Percentiles rank a stretch among this genome's conserved stretches.
Conservation (phyloP, 2,329 filamentous ascomycete genomes). For the Leptographium radiaticola region DNA sequence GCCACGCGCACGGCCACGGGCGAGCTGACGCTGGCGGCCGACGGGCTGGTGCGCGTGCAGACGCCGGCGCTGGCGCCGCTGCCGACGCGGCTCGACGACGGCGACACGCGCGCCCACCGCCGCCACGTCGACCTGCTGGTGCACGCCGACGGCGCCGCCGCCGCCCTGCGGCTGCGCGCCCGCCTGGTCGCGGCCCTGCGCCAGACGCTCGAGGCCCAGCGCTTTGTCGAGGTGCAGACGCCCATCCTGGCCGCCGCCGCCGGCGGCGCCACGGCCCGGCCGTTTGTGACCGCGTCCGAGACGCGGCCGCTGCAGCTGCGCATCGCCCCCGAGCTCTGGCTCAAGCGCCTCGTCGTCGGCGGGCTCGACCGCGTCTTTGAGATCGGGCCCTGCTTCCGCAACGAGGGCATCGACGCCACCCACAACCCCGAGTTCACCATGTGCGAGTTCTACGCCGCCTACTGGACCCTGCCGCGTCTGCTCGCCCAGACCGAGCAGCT, state of each 20-base stretch:
- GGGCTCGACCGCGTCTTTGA: constrained; percentile 85
- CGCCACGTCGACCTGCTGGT: constrained; percentile 82
- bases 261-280: constrained; percentile 76
- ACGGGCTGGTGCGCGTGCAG: constrained; percentile 55
- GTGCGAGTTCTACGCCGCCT: constrained; percentile 92
- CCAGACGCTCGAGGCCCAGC: constrained; percentile 54
- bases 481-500: constrained; percentile 65
- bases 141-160: constrained; percentile 48
- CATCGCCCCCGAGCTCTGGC: constrained; percentile 88
- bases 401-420: constrained; percentile 80
- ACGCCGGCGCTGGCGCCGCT: constrained; percentile 70
- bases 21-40: constrained; percentile 61
- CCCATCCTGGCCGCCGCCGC: constrained; percentile 74
- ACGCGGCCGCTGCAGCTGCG: constrained; percentile 56
- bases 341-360: constrained; percentile 83
- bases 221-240: constrained; percentile 81
- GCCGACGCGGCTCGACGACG: constrained; percentile 55
- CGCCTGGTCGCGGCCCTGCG: constrained; percentile 62
- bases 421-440: constrained; percentile 98
- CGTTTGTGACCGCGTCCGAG: constrained; percentile 58
- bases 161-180: constrained; percentile 55
- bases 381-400: constrained; percentile 83
- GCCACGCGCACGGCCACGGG: constrained; percentile 59
- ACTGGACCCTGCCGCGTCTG: constrained; percentile 61
- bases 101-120: constrained; percentile 59